These are phyloP conservation scores for Fermentozyma sake DNA, from an alignment of 1,139 yeast genomes.

Conservation along the genomic window DNA sequence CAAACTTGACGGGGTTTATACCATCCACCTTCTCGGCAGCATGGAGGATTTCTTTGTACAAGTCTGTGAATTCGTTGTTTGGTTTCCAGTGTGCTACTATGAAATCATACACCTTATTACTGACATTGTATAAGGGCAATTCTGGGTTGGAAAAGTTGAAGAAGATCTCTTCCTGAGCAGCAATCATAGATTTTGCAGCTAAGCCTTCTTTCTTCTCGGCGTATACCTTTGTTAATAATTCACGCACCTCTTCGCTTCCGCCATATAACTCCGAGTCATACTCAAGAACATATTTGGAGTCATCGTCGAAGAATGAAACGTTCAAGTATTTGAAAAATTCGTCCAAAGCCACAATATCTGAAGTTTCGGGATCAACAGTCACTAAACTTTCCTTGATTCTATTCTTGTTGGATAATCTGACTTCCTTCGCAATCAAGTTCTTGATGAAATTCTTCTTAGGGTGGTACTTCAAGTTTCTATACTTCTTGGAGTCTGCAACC, in stretches of 20 bases:
- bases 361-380: slow-evolving; percentile 28
- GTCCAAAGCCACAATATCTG: slow-evolving; percentile 26
- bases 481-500: slow-evolving; percentile 53
- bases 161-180: slow-evolving; percentile 41
- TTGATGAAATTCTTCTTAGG: slow-evolving; percentile 74
- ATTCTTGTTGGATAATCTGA: slow-evolving; percentile 67
- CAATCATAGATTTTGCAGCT: slow-evolving; percentile 20
- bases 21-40: slow-evolving; percentile 15
- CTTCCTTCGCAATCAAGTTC: slow-evolving; percentile 78
- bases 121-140: slow-evolving; percentile 34
- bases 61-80: slow-evolving; percentile 34
- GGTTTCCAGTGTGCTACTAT: slow-evolving; percentile 40
- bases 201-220: slow-evolving; percentile 29
- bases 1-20: slow-evolving; percentile 42
- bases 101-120: slow-evolving; percentile 40
- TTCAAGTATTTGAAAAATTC: slow-evolving; percentile 68
- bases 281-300: slow-evolving; percentile 23
- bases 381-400: slow-evolving; percentile 76
- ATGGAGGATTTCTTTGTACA: slow-evolving; percentile 26
- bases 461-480: slow-evolving; percentile 44
- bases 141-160: slow-evolving; percentile 33
- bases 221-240: slow-evolving; percentile 24
- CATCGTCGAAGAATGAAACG: slow-evolving; percentile 29
- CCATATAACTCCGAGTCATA: slow-evolving; percentile 41
- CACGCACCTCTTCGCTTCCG: slow-evolving; percentile 19